These are phyloP conservation scores for Ogataea trehalophila DNA, from an alignment of 805 yeast genomes.

Conservation along the genomic window DNA sequence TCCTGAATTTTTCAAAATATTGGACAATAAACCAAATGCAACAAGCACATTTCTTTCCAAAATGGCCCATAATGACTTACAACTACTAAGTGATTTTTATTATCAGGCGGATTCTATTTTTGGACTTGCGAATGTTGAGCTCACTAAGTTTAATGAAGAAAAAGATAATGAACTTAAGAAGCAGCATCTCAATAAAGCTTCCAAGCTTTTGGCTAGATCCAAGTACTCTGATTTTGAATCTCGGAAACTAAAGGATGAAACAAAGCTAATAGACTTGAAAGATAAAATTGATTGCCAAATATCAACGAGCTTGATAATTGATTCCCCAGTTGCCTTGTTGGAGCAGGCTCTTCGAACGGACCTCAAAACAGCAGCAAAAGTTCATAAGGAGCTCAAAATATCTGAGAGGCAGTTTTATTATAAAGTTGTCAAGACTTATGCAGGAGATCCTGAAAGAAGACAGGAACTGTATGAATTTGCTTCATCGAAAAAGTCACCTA, in stretches of 20 bases:
- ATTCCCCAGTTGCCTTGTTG: slow-evolving; percentile 45
- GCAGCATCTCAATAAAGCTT: slow-evolving; percentile 25
- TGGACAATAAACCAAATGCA: slow-evolving; percentile 45
- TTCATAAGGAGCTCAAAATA: slow-evolving; percentile 51
- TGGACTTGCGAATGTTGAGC: slow-evolving; percentile 40
- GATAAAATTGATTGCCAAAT: slow-evolving; percentile 26
- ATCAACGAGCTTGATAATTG: slow-evolving; percentile 1
- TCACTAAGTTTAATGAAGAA: slow-evolving; percentile 22
- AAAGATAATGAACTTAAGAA: slow-evolving; percentile 19
- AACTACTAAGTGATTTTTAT: slow-evolving; percentile 47
- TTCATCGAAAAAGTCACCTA: slow-evolving; percentile 52
- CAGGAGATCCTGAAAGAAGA: slow-evolving; percentile 43
- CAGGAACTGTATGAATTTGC: slow-evolving; percentile 53
- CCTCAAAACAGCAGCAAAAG: slow-evolving; percentile 40
- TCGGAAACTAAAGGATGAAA: slow-evolving; percentile 39
- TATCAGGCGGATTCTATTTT: slow-evolving; percentile 58
- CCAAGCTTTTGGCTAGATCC: slow-evolving; percentile 30
- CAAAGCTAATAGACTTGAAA: slow-evolving; percentile 40
- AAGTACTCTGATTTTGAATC: slow-evolving; percentile 32
- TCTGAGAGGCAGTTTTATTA: slow-evolving; percentile 54
- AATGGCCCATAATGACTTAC: slow-evolving; percentile 31
- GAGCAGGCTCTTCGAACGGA: slow-evolving; percentile 43
- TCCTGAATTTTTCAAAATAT: slow-evolving; percentile 64
- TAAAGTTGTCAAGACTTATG: slow-evolving; percentile 44
- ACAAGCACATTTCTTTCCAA: slow-evolving; percentile 33